Conservation (phyloP, 169 alveolate species). For the Eimeria necatrix region DNA sequence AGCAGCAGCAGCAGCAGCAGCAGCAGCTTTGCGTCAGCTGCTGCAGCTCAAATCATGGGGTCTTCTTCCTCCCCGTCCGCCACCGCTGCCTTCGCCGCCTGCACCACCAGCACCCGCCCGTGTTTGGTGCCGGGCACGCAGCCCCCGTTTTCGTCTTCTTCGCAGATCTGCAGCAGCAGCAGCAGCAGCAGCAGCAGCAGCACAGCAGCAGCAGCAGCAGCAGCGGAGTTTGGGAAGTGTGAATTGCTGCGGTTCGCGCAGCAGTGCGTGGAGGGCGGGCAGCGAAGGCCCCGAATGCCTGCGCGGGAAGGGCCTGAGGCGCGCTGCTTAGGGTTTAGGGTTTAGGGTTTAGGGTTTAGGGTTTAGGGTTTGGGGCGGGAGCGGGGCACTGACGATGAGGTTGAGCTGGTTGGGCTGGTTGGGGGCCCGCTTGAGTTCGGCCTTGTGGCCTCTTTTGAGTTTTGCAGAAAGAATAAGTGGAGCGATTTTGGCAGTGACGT, state of each 20-base stretch:
- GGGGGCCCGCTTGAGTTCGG: constrained; percentile 1
- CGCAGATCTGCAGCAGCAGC: background rate
- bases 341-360: too few relatives aligned
- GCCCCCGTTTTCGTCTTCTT: background rate
- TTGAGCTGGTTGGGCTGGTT: constrained; percentile 33
- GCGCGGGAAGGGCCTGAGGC: too few relatives aligned
- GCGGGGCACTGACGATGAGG: background rate
- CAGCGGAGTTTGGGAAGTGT: too few relatives aligned
- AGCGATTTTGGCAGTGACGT: background rate
- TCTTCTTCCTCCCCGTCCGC: constrained; percentile 42
- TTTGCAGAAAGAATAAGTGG: background rate
- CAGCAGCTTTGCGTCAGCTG: background rate
- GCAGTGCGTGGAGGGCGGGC: too few relatives aligned
- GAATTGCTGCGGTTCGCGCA: too few relatives aligned
- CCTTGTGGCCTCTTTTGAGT: background rate
- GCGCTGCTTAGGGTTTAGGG: too few relatives aligned
- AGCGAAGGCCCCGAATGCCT: too few relatives aligned
- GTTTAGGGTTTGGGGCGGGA: too few relatives aligned
- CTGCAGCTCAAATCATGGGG: constrained; percentile 1
- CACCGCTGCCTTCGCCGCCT: background rate
- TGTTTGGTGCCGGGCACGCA: constrained; percentile 38
- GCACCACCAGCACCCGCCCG: constrained; percentile 29
- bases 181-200: too few relatives aligned
- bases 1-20: too few relatives aligned
- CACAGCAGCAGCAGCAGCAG: too few relatives aligned